Evolutionary conservation across 768 basidiomycete genomes (phyloP).

Genomic region (Xerocomus spinulosus): DNA sequence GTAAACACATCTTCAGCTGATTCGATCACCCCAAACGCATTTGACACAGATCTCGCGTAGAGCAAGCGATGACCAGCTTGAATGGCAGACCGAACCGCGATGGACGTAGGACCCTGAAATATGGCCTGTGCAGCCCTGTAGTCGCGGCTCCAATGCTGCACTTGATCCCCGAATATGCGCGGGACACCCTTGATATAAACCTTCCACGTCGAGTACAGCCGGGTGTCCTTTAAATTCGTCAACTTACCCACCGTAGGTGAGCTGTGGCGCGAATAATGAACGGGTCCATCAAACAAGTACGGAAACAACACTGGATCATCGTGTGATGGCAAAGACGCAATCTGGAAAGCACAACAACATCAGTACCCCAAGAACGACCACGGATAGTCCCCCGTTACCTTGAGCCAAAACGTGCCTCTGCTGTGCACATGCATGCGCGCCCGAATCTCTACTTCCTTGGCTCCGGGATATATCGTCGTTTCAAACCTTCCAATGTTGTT

Average conservation of each 20-base stretch:
- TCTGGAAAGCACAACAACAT: slow-evolving; percentile 34
- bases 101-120: slow-evolving; percentile 54
- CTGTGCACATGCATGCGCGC: slow-evolving; percentile 45
- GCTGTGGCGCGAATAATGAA: slow-evolving; percentile 65
- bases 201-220: slow-evolving; percentile 80
- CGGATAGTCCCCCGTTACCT: slow-evolving; percentile 35
- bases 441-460: slow-evolving; percentile 62
- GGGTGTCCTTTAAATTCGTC: slow-evolving; percentile 55
- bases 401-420: slow-evolving; percentile 65
- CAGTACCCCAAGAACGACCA: background rate
- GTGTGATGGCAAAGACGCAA: slow-evolving; percentile 49
- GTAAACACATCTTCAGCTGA: slow-evolving; percentile 42
- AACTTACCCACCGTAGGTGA: slow-evolving; percentile 66
- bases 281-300: slow-evolving; percentile 70
- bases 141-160: slow-evolving; percentile 62
- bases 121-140: slow-evolving; percentile 72
- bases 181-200: slow-evolving; percentile 57
- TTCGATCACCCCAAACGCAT: slow-evolving; percentile 58
- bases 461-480: slow-evolving; percentile 48
- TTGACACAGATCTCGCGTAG: slow-evolving; percentile 61
- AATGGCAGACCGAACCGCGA: slow-evolving; percentile 64
- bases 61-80: slow-evolving; percentile 70
- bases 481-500: slow-evolving; percentile 63
- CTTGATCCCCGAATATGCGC: slow-evolving; percentile 51
- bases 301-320: slow-evolving; percentile 38